phyloP scores from a whole-genome alignment of 805 yeast species.

The Spathaspora boniae region DNA sequence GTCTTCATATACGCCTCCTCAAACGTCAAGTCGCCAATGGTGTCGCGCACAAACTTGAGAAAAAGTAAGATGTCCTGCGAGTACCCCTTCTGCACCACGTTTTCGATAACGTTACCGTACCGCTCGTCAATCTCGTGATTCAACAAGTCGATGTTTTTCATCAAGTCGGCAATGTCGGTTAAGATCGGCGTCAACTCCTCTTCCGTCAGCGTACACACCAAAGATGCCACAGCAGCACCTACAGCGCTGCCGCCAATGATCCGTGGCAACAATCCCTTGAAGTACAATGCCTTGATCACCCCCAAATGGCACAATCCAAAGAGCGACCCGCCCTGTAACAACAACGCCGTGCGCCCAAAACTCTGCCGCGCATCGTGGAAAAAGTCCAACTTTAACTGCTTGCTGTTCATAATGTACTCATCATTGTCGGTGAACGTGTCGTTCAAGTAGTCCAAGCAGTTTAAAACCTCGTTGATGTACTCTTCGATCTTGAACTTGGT shows the following conservation, averaged over 20 bases:
- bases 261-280: conserved; percentile 72
- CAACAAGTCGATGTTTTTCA: conserved; percentile 42
- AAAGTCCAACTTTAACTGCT: conserved; percentile 65
- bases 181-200: conserved; percentile 55
- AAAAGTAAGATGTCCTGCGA: conserved; percentile 82
- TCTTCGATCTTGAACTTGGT: conserved; percentile 88
- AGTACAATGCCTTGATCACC: conserved; percentile 78
- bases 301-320: conserved; percentile 95
- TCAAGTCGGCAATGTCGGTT: conserved; percentile 35
- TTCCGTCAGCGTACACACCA: conserved; percentile 71
- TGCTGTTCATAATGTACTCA: conserved; percentile 40
- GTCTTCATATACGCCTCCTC: conserved; percentile 87
- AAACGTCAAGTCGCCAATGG: conserved; percentile 81
- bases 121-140: conserved; percentile 56
- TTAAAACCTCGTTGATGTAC: conserved; percentile 72
- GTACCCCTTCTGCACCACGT: conserved; percentile 74
- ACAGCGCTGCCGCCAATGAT: conserved; percentile 90
- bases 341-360: conserved; percentile 84
- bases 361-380: conserved; percentile 85
- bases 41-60: conserved; percentile 69
- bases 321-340: conserved; percentile 91
- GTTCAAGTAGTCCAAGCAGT: conserved; percentile 60
- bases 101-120: conserved; percentile 68
- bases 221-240: conserved; percentile 89
- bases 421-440: conserved; percentile 33